Evolutionary conservation across 2,329 filamentous ascomycete genomes (phyloP), one percentile per base, ranked within the genome.

Genomic region (Macroventuria anomochaeta): DNA sequence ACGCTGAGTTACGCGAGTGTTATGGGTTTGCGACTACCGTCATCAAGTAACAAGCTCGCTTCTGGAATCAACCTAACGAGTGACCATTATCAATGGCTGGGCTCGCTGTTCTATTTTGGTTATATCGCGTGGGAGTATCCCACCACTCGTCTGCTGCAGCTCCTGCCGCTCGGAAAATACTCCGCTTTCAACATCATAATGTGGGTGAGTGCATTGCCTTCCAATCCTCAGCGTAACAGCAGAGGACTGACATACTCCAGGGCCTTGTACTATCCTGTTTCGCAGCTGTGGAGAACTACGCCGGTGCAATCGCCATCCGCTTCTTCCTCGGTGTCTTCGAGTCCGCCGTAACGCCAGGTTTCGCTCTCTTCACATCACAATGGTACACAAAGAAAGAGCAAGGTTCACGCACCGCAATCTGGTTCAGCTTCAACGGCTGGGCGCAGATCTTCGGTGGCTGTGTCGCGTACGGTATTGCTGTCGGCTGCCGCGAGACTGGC

Each of bases 311-410:
- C 18, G 85, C 84, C 0, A 81, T 89, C 28, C 82, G 88, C 0
- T 86, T 89, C 68, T 84, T 90, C 61, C 79, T 89, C 0, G 88
- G 88, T 23, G 78, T 88, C 0, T 88, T 88, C 49, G 88, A 91
- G 68, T 79, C 85, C 0, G 85, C 86, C 0, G 85, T 90, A 1
- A 88, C 85, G 0, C 88, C 88, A 0, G 86, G 86, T 0, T 89
- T 89, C 61, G 83, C 85, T 0, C 77, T 90, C 1, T 80, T 90
- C 61, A 89, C 87, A 1, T 83, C 79, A 3, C 85, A 89, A 73
- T 90, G 87, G 87, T 91, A 89, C 63, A 90, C 88, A 1, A 86
- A 86, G 69, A 79, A 79, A 47, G 88, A 90, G 68, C 87, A 90
- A 74, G 85, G 84, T 1, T 76, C 79, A 0, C 77, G 88, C 7